A percentile compares a stretch with the other conserved stretches of the same genome.
Evolutionary conservation across 2,329 filamentous ascomycete species (phyloP).

Genomic region (Dactylellina sp.): DNA sequence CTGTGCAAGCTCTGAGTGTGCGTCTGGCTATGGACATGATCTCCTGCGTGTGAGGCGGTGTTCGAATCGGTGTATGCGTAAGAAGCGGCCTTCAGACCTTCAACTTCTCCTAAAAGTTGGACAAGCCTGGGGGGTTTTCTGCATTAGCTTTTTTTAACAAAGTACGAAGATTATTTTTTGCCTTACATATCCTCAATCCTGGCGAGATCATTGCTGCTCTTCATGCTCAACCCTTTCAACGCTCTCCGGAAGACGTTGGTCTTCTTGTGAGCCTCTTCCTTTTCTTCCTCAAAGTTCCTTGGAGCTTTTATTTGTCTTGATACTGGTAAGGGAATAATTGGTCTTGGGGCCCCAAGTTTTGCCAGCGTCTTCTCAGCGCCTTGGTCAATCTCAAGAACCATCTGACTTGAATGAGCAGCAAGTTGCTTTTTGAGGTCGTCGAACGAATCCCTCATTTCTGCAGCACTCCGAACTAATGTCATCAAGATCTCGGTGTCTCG

Average conservation of each 20-base stretch:
- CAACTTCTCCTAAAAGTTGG: constrained; percentile 90
- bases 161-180: constrained; percentile 60
- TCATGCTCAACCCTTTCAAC: constrained; percentile 87
- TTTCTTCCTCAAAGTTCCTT: constrained; percentile 69
- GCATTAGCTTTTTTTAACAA: constrained; percentile 22
- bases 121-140: constrained; percentile 71
- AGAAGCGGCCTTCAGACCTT: constrained; percentile 76
- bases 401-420: constrained; percentile 86
- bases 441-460: constrained; percentile 97
- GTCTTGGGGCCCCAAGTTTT: constrained; percentile 85
- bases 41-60: constrained; percentile 56
- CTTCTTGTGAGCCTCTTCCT: constrained; percentile 74
- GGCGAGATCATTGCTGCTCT: constrained; percentile 85
- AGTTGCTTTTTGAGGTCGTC: constrained; percentile 95
- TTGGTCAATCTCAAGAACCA: constrained; percentile 86
- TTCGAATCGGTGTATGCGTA: constrained; percentile 62
- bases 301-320: constrained; percentile 67
- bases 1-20: constrained; percentile 49
- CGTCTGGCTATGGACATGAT: constrained; percentile 58
- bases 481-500: constrained; percentile 96
- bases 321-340: constrained; percentile 74
- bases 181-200: constrained; percentile 83
- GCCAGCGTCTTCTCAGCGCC: constrained; percentile 88
- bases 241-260: constrained; percentile 94
- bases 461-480: constrained; percentile 89